Evolutionary conservation across 2,329 filamentous ascomycete genomes (phyloP).

Genomic region (Scopulariopsis brevicaulis): DNA sequence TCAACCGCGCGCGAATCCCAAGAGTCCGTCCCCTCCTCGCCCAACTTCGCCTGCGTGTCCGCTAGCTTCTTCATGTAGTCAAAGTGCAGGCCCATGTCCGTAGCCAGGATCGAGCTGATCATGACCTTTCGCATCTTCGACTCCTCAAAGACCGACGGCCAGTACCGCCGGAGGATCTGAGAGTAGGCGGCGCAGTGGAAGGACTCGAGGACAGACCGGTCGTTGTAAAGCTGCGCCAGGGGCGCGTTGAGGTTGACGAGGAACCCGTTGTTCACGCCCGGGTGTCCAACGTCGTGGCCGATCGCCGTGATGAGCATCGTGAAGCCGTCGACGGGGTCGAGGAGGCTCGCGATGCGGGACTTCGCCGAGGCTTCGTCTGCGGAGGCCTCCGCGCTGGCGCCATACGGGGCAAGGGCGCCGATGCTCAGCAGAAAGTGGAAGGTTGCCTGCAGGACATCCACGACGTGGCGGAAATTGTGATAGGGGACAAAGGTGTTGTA

Average conservation of each 20-base stretch:
- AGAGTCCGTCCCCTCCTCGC: constrained; percentile 49
- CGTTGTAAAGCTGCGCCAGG: constrained; percentile 90
- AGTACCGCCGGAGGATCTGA: constrained; percentile 85
- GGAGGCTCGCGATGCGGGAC: constrained; percentile 59
- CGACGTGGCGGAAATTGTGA: constrained; percentile 95
- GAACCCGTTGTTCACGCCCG: constrained; percentile 96
- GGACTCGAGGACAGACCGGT: constrained; percentile 90
- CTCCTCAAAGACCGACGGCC: constrained; percentile 74
- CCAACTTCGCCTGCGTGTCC: constrained; percentile 69
- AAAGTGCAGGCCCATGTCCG: constrained; percentile 94
- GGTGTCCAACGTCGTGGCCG: constrained; percentile 94
- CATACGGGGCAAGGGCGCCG: constrained; percentile 62
- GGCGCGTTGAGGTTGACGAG: constrained; percentile 85
- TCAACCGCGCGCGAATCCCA: constrained; percentile 71
- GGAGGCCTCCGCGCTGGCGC: constrained; percentile 14
- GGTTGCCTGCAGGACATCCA: constrained; percentile 88
- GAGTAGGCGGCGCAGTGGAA: constrained; percentile 97
- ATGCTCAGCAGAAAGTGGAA: constrained; percentile 83
- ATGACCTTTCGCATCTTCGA: constrained; percentile 74
- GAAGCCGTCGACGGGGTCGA: constrained; percentile 80
- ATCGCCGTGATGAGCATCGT: constrained; percentile 92
- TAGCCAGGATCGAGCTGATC: constrained; percentile 95
- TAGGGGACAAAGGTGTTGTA: constrained; percentile 96
- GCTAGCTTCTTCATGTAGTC: constrained; percentile 88
- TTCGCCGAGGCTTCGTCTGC: constrained; percentile 21